Conservation (phyloP, 805 yeast species). For the Metschnikowia amazonensis region DNA sequence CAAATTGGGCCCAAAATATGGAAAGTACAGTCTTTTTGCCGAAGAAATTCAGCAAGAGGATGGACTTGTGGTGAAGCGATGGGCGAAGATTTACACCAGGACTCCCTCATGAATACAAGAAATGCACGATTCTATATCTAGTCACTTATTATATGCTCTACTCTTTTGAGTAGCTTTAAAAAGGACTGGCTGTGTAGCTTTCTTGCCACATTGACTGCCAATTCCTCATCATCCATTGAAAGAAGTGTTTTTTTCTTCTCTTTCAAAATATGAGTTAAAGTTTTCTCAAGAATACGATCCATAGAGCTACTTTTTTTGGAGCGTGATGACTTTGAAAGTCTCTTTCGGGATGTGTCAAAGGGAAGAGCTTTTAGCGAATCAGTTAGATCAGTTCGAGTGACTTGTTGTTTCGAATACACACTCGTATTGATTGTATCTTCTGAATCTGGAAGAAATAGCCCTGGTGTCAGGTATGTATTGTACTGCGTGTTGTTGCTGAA, state of each 20-base stretch:
- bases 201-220: constrained; percentile 14
- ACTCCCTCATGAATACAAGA: not conserved
- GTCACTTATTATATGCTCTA: constrained; percentile 12
- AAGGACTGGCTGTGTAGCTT: constrained; percentile 13
- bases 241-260: constrained; percentile 4
- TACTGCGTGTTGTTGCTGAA: constrained; percentile 4
- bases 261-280: constrained; percentile 7
- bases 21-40: constrained; percentile 44
- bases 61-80: constrained; percentile 54
- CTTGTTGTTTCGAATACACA: not conserved
- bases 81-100: constrained; percentile 41
- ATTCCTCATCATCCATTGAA: constrained; percentile 13
- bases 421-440: not conserved
- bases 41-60: constrained; percentile 45
- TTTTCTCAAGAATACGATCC: constrained; percentile 7
- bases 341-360: constrained; percentile 2
- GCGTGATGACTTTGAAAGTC: constrained; percentile 2
- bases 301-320: constrained; percentile 2
- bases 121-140: not conserved
- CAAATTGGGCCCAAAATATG: constrained; percentile 41
- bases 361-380: constrained; percentile 8
- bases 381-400: constrained; percentile 5
- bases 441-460: not conserved
- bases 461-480: constrained; percentile 1
- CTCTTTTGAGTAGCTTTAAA: constrained; percentile 12